Evolutionary conservation across 768 basidiomycete genomes (phyloP).

Genomic region (Kwoniella europaea): DNA sequence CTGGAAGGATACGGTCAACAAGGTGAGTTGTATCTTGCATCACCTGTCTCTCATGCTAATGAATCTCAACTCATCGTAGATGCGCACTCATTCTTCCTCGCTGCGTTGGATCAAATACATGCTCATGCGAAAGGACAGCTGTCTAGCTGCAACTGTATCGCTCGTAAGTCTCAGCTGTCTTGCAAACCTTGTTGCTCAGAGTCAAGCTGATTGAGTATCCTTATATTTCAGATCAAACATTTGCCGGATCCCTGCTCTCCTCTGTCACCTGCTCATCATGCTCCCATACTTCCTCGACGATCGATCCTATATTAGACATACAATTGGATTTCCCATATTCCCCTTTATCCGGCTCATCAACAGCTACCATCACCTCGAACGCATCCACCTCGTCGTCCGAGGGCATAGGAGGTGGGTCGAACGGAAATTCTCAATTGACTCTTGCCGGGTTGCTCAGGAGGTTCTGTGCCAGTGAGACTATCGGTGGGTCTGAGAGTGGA

Average conservation of each 20-base stretch:
- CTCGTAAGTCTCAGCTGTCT: slow-evolving; percentile 61
- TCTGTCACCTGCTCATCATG: slow-evolving; percentile 89
- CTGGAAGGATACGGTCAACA: slow-evolving; percentile 92
- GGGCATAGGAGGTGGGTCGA: slow-evolving; percentile 48
- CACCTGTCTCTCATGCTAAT: background rate
- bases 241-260: slow-evolving; percentile 82
- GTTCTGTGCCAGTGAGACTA: slow-evolving; percentile 75
- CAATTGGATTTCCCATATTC: slow-evolving; percentile 74
- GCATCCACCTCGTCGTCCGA: slow-evolving; percentile 54
- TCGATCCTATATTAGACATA: slow-evolving; percentile 89
- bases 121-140: slow-evolving; percentile 74
- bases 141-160: slow-evolving; percentile 85
- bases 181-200: background rate
- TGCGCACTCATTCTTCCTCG: slow-evolving; percentile 58
- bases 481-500: slow-evolving; percentile 61
- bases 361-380: slow-evolving; percentile 8
- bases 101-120: slow-evolving; percentile 83
- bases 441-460: slow-evolving; percentile 76
- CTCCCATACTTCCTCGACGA: slow-evolving; percentile 73
- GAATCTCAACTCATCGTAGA: slow-evolving; percentile 30
- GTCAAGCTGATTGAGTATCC: background rate
- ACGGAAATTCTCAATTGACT: slow-evolving; percentile 61
- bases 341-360: slow-evolving; percentile 1
- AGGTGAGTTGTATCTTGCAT: slow-evolving; percentile 70
- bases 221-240: slow-evolving; percentile 67